A percentile compares a stretch with the other conserved stretches of the same genome.
These are phyloP conservation scores for Pistacia vera DNA, from an alignment of 345 rosid genomes.

Conservation along the genomic window DNA sequence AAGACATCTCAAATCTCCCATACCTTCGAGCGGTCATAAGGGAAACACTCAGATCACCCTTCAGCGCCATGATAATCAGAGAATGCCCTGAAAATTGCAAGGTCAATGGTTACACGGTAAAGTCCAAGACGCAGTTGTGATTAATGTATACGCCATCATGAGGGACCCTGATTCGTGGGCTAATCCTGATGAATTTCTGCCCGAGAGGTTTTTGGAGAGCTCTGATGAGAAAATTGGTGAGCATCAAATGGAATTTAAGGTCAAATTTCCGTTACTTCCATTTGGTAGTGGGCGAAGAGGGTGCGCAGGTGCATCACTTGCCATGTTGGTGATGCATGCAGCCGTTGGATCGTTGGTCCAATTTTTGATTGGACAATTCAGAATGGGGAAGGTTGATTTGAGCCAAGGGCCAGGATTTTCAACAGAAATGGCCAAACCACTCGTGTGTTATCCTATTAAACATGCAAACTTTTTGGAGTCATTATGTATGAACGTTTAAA, in stretches of 20 bases:
- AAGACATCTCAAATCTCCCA: constrained; percentile 40
- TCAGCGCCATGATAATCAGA: constrained; percentile 56
- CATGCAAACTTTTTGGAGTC: constrained; percentile 7
- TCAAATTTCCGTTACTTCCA: constrained; percentile 55
- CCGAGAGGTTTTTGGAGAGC: constrained; percentile 34
- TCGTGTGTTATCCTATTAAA: constrained; percentile 31
- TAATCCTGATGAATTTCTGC: constrained; percentile 41
- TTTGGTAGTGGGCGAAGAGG: constrained; percentile 68
- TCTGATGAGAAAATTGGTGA: constrained; percentile 38
- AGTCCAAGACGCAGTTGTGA: constrained; percentile 42
- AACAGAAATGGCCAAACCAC: constrained; percentile 41
- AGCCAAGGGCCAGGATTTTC: constrained; percentile 37
- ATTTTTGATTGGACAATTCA: constrained; percentile 40
- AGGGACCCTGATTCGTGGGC: constrained; percentile 48
- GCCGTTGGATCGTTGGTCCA: constrained; percentile 41
- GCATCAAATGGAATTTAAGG: constrained; percentile 61
- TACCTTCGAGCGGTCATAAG: constrained; percentile 46
- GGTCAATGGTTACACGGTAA: constrained; percentile 33
- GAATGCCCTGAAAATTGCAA: constrained; percentile 50
- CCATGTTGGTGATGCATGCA: constrained; percentile 53
- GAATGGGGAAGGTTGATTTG: constrained; percentile 35
- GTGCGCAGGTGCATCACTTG: constrained; percentile 57
- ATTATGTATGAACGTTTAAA: background rate
- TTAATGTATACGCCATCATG: constrained; percentile 49
- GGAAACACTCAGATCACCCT: constrained; percentile 49